Percentiles rank a stretch among this genome's conserved stretches.
These are phyloP conservation scores for Rhodocollybia butyracea DNA, from an alignment of 768 basidiomycete genomes.

Conservation along the genomic window DNA sequence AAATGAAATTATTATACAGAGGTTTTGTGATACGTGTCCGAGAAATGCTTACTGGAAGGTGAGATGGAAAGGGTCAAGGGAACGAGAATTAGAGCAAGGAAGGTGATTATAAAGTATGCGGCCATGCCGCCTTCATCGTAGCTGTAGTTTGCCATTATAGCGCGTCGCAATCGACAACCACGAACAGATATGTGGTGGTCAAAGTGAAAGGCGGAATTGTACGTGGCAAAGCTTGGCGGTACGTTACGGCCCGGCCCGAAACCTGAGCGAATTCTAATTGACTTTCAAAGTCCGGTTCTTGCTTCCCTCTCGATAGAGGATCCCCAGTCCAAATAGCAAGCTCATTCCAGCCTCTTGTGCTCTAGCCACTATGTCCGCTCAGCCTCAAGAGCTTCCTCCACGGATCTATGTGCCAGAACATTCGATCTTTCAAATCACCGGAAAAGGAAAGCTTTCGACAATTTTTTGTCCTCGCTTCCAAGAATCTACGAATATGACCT, in stretches of 20 bases:
- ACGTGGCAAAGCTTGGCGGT: slow-evolving; percentile 4
- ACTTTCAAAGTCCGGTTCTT: neutral
- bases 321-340: no score
- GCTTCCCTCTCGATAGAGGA: no score
- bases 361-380: no score
- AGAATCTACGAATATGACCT: no score
- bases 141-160: slow-evolving; percentile 72
- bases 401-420: no score
- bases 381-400: no score
- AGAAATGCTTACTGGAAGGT: slow-evolving; percentile 41
- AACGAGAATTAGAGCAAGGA: slow-evolving; percentile 79
- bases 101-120: slow-evolving; percentile 87
- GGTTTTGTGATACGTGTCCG: slow-evolving; percentile 4
- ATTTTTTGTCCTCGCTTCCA: no score
- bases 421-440: no score
- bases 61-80: slow-evolving; percentile 66
- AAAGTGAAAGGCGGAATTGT: neutral
- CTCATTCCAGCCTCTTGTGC: no score
- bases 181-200: neutral
- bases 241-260: neutral
- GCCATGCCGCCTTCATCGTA: slow-evolving; percentile 90
- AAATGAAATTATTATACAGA: slow-evolving; percentile 9
- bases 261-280: neutral
- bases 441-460: no score
- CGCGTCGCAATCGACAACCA: slow-evolving; percentile 13